Base-by-base conservation (phyloP, 2,329 filamentous ascomycete genomes). In the Paracamarosporium sp. region DNA sequence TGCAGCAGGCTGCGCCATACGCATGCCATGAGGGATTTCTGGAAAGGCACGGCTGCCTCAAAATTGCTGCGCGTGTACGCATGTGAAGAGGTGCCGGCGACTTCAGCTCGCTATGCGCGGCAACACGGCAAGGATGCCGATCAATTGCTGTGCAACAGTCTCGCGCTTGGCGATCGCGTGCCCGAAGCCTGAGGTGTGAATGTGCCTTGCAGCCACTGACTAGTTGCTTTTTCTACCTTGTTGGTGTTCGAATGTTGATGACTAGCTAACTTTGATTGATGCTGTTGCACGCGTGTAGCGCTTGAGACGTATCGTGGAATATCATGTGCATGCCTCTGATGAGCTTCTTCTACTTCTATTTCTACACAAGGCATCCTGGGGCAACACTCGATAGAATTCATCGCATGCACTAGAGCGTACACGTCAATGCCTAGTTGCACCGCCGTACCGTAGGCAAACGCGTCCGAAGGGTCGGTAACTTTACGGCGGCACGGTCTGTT, bases 71-170 rank as follows among this genome's bases (percentile, higher is more conserved):
- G 12, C 28, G 30, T 15, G 13, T n/a, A 31, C 27, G 36, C 36
- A 38, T 41, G 48, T 27, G 31, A 50, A 36, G 30, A 50, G 28
- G 28, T 28, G 46, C 24, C 24, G 17, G 11, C 25, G 20, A 38
- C 38, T 22, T 20, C 40, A 20, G 38, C 40, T 52, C 50, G 41
- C 50, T 53, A 35, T 53, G 50, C 50, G 50, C 50, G 40, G 41
- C 36, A 25, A 22, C 31, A 53, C 50, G 41, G 50, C n/a, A 45
- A 53, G 40, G 41, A 45, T 28, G 38, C 40, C 50, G 41, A 45
- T 44, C 28, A 36, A 20, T 45, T 25, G 50, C 38, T 45, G 40
- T 24, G 48, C 48, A 36, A 41, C 35, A 41, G 48, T 41, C 36
- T 41, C 25, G 28, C 47, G 48, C 36, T 41, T 51, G 36, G 9